Evolutionary conservation across 179 eudicot genomes (phyloP), one percentile per base, ranked within the genome.

Genomic region (Drosera spatulata): DNA sequence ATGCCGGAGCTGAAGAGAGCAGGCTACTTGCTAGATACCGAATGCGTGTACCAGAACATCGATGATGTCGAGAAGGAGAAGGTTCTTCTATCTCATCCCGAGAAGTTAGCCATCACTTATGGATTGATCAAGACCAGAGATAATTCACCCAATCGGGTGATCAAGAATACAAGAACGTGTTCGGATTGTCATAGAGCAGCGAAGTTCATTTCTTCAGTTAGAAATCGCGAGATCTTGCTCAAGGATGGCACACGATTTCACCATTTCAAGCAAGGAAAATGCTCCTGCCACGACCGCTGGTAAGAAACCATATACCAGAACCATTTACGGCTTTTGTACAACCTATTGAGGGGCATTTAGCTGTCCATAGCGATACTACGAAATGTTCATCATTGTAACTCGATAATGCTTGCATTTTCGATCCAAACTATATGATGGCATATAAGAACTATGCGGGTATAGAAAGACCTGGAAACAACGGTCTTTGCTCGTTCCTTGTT

Each of bases 221-320:
- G 72, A 66, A 63, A 66, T 39, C 59, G 79, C 2, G 80, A 82
- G 58, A 82, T 82, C 53, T 57, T 77, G 52, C 63, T 82, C 40
- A 85, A 79, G 75, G 87, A 82, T 61, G 87, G 91, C 9, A 67
- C 58, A 50, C 73, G 85, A 14, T 82, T 82, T 68, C 91, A 82
- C 53, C 85, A 85, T 63, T 85, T 85, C 40, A 79, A 60, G 37
- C 44, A 73, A 48, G 87, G 91, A 7, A 82, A 68, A 58, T 82
- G 91, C 64, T 79, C 87, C 60, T 82, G 91, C 78, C 71, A 74
- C 51, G 85, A 82, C 48, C 71, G 65, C 59, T 84, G 84, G 89
- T 82, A 75, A 22, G 33, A 22, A 22, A 22, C 33, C 33, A 22
- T 22, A 22, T 22, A 22, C 33, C 33, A 22, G 33, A 22, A 22